Conservation (phyloP, 352 stramenopile genomes). For the Pythium coloratum region DNA sequence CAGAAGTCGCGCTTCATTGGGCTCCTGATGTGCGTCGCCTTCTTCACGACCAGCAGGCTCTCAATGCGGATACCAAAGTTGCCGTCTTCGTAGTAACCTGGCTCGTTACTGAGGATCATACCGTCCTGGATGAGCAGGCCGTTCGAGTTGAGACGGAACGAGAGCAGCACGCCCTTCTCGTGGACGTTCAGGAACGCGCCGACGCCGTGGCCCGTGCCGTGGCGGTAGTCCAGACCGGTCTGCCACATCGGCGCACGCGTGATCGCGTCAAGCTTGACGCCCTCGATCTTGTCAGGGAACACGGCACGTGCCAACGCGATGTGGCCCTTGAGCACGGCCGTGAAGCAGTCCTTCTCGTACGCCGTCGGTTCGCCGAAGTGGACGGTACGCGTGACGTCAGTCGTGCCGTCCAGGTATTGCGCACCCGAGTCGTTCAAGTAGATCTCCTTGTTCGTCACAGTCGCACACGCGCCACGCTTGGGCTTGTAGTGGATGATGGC, state of each 20-base stretch:
- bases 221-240: slow-evolving; percentile 95
- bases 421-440: slow-evolving; percentile 99
- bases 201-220: slow-evolving; percentile 98
- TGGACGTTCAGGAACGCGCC: slow-evolving; percentile 97
- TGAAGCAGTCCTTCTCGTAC: slow-evolving; percentile 96
- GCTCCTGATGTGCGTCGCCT: slow-evolving; percentile 70
- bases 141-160: slow-evolving; percentile 84
- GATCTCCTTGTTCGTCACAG: slow-evolving; percentile 91
- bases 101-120: slow-evolving; percentile 99
- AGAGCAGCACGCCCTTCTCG: slow-evolving; percentile 89
- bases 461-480: slow-evolving; percentile 73
- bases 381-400: slow-evolving; percentile 98
- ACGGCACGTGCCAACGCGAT: slow-evolving; percentile 92
- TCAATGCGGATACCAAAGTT: slow-evolving; percentile 99
- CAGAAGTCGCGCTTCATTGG: slow-evolving; percentile 89
- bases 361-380: slow-evolving; percentile 93
- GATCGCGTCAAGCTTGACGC: slow-evolving; percentile 96
- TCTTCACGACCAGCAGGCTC: slow-evolving; percentile 95
- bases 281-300: slow-evolving; percentile 91
- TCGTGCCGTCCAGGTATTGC: slow-evolving; percentile 99
- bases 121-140: slow-evolving; percentile 85
- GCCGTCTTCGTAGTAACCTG: slow-evolving; percentile 97
- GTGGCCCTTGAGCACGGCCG: slow-evolving; percentile 96
- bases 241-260: slow-evolving; percentile 95
- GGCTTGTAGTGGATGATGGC: slow-evolving; percentile 96